Evolutionary conservation across 1,284 basidiomycete genomes (phyloP).

Genomic region (Grifola frondosa): DNA sequence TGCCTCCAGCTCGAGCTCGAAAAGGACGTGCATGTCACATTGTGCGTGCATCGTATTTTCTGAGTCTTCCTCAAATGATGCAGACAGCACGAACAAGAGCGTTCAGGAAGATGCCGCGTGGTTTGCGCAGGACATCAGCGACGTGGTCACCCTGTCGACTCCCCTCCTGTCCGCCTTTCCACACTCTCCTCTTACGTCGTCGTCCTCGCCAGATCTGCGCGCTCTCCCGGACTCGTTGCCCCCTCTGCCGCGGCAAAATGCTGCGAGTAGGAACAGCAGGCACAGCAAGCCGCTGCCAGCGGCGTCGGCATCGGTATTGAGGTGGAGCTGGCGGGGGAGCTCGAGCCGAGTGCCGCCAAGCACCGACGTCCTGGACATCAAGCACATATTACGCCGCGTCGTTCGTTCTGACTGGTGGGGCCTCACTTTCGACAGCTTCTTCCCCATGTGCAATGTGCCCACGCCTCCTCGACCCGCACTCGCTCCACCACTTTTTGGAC

Average conservation of each 20-base stretch:
- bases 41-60: conserved; percentile 36
- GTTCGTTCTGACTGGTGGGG: no score
- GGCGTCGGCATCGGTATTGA: no score
- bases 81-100: conserved; percentile 13
- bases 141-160: conserved; percentile 38
- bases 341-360: no score
- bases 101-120: conserved; percentile 39
- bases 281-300: conserved; percentile 38
- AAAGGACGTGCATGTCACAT: conserved; percentile 28
- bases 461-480: no score
- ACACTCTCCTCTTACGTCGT: conserved; percentile 3
- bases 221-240: conserved; percentile 33
- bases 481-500: no score
- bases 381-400: no score
- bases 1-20: conserved; percentile 27
- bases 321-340: no score
- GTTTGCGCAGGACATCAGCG: conserved; percentile 40
- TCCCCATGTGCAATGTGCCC: no score
- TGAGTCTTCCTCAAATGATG: conserved; percentile 30
- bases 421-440: no score
- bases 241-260: conserved; percentile 19
- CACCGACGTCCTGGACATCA: no score
- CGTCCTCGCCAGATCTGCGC: conserved; percentile 12
- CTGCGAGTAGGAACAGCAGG: conserved; percentile 25
- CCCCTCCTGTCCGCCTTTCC: conserved; percentile 25